Evolutionary conservation across 805 yeast genomes (phyloP).

Genomic region (Candida mattraensis): DNA sequence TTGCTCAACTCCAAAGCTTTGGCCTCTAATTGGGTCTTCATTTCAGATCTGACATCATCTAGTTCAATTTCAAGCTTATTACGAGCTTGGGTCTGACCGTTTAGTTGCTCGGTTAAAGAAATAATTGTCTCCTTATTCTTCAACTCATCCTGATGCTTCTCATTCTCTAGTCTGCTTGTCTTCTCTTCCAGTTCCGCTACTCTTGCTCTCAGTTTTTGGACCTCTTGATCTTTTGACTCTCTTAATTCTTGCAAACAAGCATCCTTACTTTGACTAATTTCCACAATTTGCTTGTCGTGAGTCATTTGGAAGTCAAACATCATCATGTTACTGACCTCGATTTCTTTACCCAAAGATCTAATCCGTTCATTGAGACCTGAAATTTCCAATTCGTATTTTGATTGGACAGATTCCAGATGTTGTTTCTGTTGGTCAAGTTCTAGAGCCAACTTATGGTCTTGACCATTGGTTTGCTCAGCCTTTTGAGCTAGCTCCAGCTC

Average conservation of each 20-base stretch:
- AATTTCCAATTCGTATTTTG: constrained; percentile 3
- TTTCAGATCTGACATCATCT: background rate
- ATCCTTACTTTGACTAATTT: constrained; percentile 4
- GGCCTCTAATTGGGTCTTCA: constrained; percentile 2
- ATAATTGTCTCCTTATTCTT: no score
- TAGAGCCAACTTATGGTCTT: background rate
- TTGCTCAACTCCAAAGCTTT: constrained; percentile 4
- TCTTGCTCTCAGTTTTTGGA: background rate
- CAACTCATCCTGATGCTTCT: constrained; percentile 2
- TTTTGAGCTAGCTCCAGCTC: background rate
- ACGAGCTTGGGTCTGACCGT: background rate
- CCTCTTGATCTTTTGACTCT: constrained; percentile 2
- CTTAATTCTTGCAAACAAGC: constrained; percentile 4
- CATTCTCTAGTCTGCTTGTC: constrained; percentile 1
- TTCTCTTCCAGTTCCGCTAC: constrained; percentile 1
- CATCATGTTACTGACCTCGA: constrained; percentile 15
- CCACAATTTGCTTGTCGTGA: constrained; percentile 17
- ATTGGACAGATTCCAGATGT: constrained; percentile 1
- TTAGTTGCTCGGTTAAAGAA: background rate
- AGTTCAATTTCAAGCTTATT: background rate
- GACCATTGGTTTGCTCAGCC: background rate
- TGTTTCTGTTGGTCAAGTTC: background rate
- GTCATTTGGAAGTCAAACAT: constrained; percentile 19
- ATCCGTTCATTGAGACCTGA: constrained; percentile 6
- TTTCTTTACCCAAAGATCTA: constrained; percentile 11